Evolutionary conservation across 2,329 filamentous ascomycete species (phyloP), one percentile per base, ranked within the genome.

Genomic region (Cadophora malorum): DNA sequence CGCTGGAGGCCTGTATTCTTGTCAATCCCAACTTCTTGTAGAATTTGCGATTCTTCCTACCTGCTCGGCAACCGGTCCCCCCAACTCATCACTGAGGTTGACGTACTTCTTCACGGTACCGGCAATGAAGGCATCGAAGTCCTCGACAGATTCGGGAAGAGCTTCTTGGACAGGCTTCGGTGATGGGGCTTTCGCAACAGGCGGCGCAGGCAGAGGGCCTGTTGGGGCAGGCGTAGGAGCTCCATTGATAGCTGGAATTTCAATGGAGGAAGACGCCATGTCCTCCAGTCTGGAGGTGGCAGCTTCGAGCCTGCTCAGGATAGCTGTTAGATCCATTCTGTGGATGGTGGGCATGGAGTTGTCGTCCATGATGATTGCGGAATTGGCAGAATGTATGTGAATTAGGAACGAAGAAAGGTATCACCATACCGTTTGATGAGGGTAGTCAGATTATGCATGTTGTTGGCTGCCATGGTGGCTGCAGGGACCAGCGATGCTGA

Each of bases 361-460:
- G 68, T 69, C 70, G 66, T 70, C 71, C 73, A 75, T 73, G 59
- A 65, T 31, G 53, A 38, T 64, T 63, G 58, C 38, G 64, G 58
- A 63, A 67, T 33, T 49, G 55, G 45, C 47, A 66, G 52, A 61
- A 65, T 52, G 38, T 61, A 53, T 52, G 28, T 60, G 50, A 16
- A 63, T 61, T 56, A 63, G 52, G 64, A 50, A 67, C 7, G 68
- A 69, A 66, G 60, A 63, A 71, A 69, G 69, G 70, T 66, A 67
- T 69, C 63, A 70, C 82, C 88, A 76, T 87, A 98, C 96, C 96
- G 90, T 87, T 99, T 99, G 84, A 99, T 97, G 77, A 99, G 88
- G 65, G 96, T 99, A 45, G 94, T 96, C 71, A 99, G 84, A 79
- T 97, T 98, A 82, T 98, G 90, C 93, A 98, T 97, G 77, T 94